Evolutionary conservation across 805 yeast genomes (phyloP).

Genomic region (Starmera quercuum): DNA sequence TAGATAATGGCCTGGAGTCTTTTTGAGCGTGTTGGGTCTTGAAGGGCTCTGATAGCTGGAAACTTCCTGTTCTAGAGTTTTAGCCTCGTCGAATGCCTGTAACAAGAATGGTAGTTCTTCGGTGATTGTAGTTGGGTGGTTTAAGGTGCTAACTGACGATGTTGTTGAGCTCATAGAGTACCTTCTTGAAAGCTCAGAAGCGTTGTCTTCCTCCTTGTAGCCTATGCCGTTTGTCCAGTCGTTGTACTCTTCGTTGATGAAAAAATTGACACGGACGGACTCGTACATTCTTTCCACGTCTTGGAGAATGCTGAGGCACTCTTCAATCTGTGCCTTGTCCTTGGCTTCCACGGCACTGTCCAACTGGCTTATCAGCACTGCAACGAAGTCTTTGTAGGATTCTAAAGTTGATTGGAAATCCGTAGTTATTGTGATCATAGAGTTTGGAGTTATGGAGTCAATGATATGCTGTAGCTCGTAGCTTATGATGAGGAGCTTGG

Average conservation of each 20-base stretch:
- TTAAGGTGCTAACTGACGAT: slow-evolving; percentile 27
- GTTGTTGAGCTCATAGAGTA: slow-evolving; percentile 17
- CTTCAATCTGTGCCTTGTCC: slow-evolving; percentile 53
- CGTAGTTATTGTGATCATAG: slow-evolving; percentile 14
- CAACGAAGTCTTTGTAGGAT: slow-evolving; percentile 53
- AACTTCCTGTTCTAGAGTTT: slow-evolving; percentile 46
- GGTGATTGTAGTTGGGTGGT: slow-evolving; percentile 44
- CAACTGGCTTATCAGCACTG: slow-evolving; percentile 48
- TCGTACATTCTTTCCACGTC: slow-evolving; percentile 74
- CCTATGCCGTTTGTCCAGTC: slow-evolving; percentile 3
- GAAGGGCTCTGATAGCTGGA: slow-evolving; percentile 8
- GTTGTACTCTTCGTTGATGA: slow-evolving; percentile 22
- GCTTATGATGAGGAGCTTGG: slow-evolving; percentile 59
- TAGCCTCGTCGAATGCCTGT: slow-evolving; percentile 61
- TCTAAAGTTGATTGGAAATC: slow-evolving; percentile 34
- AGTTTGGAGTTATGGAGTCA: slow-evolving; percentile 17
- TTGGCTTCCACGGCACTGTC: slow-evolving; percentile 44
- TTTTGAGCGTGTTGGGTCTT: slow-evolving; percentile 7
- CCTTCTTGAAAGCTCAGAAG: slow-evolving; percentile 9
- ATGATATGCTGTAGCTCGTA: slow-evolving; percentile 42
- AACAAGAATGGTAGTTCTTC: slow-evolving; percentile 61
- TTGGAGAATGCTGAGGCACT: slow-evolving; percentile 56
- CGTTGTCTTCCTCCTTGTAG: slow-evolving; percentile 2
- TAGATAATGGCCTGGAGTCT: not conserved
- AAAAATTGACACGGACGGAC: slow-evolving; percentile 34